Evolutionary conservation across 352 stramenopile genomes (phyloP).

Genomic region (Pythium rhizo-oryzae): DNA sequence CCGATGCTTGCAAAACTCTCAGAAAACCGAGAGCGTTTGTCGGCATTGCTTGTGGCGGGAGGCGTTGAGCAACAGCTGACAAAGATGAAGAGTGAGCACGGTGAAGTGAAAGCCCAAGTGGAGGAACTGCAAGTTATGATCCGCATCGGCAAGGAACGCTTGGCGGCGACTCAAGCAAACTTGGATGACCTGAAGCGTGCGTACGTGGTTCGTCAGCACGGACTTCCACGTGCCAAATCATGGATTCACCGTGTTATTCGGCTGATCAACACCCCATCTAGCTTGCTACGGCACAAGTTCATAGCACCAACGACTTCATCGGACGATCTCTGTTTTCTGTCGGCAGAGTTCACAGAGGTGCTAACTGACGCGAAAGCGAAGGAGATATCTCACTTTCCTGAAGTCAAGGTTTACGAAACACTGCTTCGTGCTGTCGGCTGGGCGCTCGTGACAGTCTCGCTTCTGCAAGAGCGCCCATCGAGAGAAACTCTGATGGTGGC

Average conservation of each 20-base stretch:
- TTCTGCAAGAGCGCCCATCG: conserved; percentile 79
- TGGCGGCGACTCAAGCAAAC: conserved; percentile 50
- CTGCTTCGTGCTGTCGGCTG: conserved; percentile 72
- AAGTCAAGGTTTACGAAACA: conserved; percentile 64
- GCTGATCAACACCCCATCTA: conserved; percentile 53
- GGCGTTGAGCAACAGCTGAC: conserved; percentile 73
- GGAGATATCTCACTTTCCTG: conserved; percentile 76
- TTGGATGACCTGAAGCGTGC: conserved; percentile 62
- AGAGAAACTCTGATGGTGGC: conserved; percentile 56
- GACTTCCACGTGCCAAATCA: conserved; percentile 52
- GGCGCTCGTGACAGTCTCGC: conserved; percentile 69
- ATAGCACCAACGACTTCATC: background rate
- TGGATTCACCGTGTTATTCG: conserved; percentile 59
- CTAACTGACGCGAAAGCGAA: conserved; percentile 43
- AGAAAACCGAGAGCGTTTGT: conserved; percentile 54
- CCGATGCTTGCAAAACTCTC: conserved; percentile 40
- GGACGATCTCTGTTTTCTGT: conserved; percentile 43
- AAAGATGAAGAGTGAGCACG: conserved; percentile 74
- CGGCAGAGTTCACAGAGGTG: conserved; percentile 46
- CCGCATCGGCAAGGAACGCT: conserved; percentile 60
- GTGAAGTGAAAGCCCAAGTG: conserved; percentile 71
- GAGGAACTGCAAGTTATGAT: conserved; percentile 69
- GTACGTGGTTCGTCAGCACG: conserved; percentile 68
- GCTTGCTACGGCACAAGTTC: conserved; percentile 41
- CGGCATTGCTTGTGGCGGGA: conserved; percentile 57